These are phyloP conservation scores for Penicillium polonicum DNA, from an alignment of 2,329 filamentous ascomycete genomes.

Conservation along the genomic window DNA sequence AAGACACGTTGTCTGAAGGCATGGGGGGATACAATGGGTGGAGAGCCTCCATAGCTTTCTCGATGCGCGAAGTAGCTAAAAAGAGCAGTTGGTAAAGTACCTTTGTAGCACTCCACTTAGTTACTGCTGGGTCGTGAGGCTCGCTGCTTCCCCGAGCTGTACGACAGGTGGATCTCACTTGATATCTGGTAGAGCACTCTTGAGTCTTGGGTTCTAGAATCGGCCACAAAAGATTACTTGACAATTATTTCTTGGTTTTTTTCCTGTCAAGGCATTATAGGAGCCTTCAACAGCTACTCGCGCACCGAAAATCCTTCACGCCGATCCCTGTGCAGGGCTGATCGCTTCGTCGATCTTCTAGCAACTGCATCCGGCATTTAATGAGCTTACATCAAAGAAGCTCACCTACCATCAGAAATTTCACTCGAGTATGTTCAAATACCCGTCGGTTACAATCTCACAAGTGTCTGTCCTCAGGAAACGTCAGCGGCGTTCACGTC, in stretches of 20 bases:
- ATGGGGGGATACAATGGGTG: conserved; percentile 6
- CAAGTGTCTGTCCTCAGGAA: not conserved
- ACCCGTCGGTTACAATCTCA: not conserved
- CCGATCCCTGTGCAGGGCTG: not conserved
- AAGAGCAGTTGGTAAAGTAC: not conserved
- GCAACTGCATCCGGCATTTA: conserved; percentile 11
- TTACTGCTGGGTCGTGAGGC: not conserved
- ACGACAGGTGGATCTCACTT: not conserved
- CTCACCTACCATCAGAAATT: not conserved
- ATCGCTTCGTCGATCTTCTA: not conserved
- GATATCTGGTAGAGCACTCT: not conserved
- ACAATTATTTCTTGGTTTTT: not conserved
- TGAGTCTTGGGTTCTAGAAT: not conserved
- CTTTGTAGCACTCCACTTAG: not conserved
- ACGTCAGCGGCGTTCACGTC: conserved; percentile 6
- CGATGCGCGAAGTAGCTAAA: no score
- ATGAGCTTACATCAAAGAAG: not conserved
- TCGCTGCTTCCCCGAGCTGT: not conserved
- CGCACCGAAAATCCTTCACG: not conserved
- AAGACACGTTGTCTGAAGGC: not conserved
- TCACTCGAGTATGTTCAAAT: not conserved
- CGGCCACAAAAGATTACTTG: not conserved
- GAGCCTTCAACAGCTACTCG: not conserved
- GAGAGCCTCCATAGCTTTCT: not conserved
- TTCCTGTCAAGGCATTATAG: not conserved